A percentile compares a stretch with the other conserved stretches of the same genome.
phyloP scores from a whole-genome alignment of 2,329 filamentous ascomycete species.

The Fusarium chuoi region DNA sequence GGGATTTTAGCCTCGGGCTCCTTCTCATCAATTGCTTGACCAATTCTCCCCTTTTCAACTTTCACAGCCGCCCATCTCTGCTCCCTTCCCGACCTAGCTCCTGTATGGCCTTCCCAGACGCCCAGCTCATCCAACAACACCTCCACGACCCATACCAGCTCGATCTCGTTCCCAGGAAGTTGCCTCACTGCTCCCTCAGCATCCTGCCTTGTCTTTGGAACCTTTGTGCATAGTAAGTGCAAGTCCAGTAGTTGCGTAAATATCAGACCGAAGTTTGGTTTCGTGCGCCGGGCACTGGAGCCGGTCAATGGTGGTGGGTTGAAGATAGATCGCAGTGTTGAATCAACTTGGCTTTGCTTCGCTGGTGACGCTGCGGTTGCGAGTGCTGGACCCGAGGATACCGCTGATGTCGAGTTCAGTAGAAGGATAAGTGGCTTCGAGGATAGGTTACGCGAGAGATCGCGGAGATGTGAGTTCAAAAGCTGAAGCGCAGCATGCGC shows the following conservation, averaged over 20 bases:
- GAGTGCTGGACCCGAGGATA: conserved; percentile 2
- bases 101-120: conserved; percentile 53
- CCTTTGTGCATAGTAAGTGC: conserved; percentile 61
- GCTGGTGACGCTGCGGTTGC: neutral
- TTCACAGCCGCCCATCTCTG: conserved; percentile 65
- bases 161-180: conserved; percentile 12
- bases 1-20: neutral
- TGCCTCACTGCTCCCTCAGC: conserved; percentile 46
- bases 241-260: conserved; percentile 66
- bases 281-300: conserved; percentile 48
- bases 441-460: conserved; percentile 54
- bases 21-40: conserved; percentile 50
- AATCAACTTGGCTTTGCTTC: conserved; percentile 46
- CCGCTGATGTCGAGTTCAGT: conserved; percentile 60
- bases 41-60: conserved; percentile 52
- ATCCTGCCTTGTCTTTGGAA: conserved; percentile 55
- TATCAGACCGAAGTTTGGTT: conserved; percentile 63
- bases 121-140: conserved; percentile 63
- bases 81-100: conserved; percentile 53
- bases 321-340: conserved; percentile 63
- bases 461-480: conserved; percentile 59
- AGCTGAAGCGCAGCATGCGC: conserved; percentile 61
- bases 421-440: conserved; percentile 62
- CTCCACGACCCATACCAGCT: conserved; percentile 59
- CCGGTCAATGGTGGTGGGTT: conserved; percentile 46